These are phyloP conservation scores for Fulvia fulva DNA, from an alignment of 2,329 filamentous ascomycete genomes.

Conservation along the genomic window DNA sequence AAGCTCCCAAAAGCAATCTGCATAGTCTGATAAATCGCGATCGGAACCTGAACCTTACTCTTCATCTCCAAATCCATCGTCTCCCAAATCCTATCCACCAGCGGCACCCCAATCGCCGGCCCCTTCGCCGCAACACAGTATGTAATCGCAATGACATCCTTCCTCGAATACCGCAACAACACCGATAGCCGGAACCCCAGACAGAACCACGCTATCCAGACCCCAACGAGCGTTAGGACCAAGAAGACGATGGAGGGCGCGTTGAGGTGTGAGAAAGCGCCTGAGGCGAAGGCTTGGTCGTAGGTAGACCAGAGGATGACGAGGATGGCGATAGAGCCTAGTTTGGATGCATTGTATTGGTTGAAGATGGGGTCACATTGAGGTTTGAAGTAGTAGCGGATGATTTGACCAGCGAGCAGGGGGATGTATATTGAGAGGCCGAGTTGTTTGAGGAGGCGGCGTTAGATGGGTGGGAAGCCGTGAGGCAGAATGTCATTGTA, in stretches of 20 bases:
- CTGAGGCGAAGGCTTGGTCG: constrained; percentile 60
- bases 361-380: constrained; percentile 51
- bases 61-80: constrained; percentile 52
- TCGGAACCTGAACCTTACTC: constrained; percentile 59
- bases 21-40: constrained; percentile 54
- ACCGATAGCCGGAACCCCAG: constrained; percentile 56
- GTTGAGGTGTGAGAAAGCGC: constrained; percentile 56
- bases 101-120: constrained; percentile 63
- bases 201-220: constrained; percentile 59
- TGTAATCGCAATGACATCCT: constrained; percentile 65
- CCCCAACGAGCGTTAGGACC: constrained; percentile 61
- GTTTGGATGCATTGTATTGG: constrained; percentile 43
- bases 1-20: constrained; percentile 41
- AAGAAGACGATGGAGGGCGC: constrained; percentile 64
- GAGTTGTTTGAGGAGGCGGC: constrained; percentile 62
- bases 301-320: constrained; percentile 61
- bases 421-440: constrained; percentile 66
- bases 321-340: constrained; percentile 44
- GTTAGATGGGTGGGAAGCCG: constrained; percentile 58
- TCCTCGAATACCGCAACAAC: constrained; percentile 52
- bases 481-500: too few relatives aligned
- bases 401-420: constrained; percentile 55
- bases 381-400: constrained; percentile 55
- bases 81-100: constrained; percentile 64
- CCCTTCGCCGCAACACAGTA: constrained; percentile 73